These are phyloP conservation scores for Phytophthora aleatoria DNA, from an alignment of 352 stramenopile species.

Conservation along the genomic window DNA sequence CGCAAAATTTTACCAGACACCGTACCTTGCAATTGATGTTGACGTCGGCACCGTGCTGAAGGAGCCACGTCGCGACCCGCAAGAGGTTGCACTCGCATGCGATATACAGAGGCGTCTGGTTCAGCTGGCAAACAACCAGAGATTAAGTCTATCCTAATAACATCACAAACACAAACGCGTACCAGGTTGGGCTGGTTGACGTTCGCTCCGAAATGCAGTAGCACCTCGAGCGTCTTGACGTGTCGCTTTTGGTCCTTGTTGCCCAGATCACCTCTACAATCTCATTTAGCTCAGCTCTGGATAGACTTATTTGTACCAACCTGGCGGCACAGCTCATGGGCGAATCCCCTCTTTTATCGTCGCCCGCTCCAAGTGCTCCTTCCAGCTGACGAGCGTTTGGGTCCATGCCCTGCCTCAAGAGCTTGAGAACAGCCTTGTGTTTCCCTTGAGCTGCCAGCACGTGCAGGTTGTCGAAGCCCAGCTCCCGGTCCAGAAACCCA, in stretches of 20 bases:
- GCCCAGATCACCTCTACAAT: slow-evolving; percentile 39
- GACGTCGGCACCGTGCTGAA: slow-evolving; percentile 55
- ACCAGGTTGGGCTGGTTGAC: slow-evolving; percentile 62
- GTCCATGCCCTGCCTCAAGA: slow-evolving; percentile 64
- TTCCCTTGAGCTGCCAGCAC: slow-evolving; percentile 50
- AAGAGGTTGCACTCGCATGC: slow-evolving; percentile 57
- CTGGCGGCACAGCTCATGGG: slow-evolving; percentile 65
- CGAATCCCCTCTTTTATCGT: slow-evolving; percentile 55
- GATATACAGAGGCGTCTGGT: slow-evolving; percentile 63
- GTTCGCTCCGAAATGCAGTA: slow-evolving; percentile 58
- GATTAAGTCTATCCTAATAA: not conserved
- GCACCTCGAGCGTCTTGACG: slow-evolving; percentile 57
- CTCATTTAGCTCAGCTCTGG: not conserved
- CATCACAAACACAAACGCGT: not conserved
- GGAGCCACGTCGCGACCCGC: slow-evolving; percentile 48
- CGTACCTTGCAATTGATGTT: slow-evolving; percentile 58
- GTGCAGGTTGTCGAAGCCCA: slow-evolving; percentile 57
- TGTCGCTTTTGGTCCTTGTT: slow-evolving; percentile 57
- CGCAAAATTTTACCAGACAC: no score
- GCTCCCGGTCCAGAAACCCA: slow-evolving; percentile 59
- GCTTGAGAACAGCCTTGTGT: slow-evolving; percentile 45
- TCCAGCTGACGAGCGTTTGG: slow-evolving; percentile 48
- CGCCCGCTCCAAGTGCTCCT: slow-evolving; percentile 41
- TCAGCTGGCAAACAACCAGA: slow-evolving; percentile 34
- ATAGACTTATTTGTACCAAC: slow-evolving; percentile 12